A percentile compares a stretch with the other conserved stretches of the same genome.
phyloP scores from a whole-genome alignment of 306 rosid species.

The Coriaria nepalensis region DNA sequence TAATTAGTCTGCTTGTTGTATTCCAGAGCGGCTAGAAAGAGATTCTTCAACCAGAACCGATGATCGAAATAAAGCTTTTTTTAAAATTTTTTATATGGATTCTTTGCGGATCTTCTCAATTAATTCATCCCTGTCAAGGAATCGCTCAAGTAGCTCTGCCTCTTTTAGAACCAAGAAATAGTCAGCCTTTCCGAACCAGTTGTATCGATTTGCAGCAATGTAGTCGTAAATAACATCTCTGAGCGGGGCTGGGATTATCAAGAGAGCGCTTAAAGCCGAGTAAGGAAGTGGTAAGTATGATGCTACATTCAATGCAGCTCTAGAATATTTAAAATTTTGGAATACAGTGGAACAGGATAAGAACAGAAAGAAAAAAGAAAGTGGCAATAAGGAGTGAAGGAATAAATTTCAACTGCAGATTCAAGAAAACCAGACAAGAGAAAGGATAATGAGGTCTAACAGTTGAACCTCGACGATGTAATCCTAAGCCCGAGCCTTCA shows the following conservation, averaged over 20 bases:
- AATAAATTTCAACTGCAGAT: conserved; percentile 4
- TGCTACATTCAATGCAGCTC: conserved; percentile 61
- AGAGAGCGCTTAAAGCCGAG: conserved; percentile 42
- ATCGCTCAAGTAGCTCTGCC: conserved; percentile 61
- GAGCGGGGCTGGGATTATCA: conserved; percentile 48
- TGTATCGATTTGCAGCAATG: conserved; percentile 40
- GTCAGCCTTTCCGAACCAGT: conserved; percentile 52
- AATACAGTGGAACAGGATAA: neutral
- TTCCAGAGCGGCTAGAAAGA: too few relatives aligned
- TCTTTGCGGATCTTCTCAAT: conserved; percentile 5
- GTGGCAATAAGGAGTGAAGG: neutral
- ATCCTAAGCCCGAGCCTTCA: conserved; percentile 38
- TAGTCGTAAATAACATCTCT: conserved; percentile 53
- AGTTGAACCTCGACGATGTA: conserved; percentile 47
- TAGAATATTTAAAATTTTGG: too few relatives aligned
- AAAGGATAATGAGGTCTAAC: conserved; percentile 19
- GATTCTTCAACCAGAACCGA: too few relatives aligned
- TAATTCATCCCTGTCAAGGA: conserved; percentile 73
- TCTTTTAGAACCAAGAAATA: conserved; percentile 53
- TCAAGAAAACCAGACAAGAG: too few relatives aligned
- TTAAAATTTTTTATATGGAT: too few relatives aligned
- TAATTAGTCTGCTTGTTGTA: too few relatives aligned
- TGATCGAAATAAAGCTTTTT: too few relatives aligned
- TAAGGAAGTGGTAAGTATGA: conserved; percentile 68
- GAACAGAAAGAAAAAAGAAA: neutral